These are phyloP conservation scores for Trichophyton rubrum DNA, from an alignment of 2,329 filamentous ascomycete species.

Conservation along the genomic window DNA sequence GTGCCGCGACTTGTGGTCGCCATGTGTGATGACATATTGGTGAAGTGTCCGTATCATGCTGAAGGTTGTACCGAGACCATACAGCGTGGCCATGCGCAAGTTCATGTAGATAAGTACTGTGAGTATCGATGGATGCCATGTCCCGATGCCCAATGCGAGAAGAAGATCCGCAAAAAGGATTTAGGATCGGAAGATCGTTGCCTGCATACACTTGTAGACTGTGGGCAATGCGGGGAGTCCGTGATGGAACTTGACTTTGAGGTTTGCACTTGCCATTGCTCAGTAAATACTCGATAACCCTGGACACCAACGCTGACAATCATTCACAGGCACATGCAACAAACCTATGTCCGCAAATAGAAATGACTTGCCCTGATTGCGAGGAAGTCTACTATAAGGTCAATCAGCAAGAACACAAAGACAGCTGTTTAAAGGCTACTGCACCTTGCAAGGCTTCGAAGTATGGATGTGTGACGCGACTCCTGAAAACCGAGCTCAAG, in stretches of 20 bases:
- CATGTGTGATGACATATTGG: conserved; percentile 50
- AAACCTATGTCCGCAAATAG: conserved; percentile 27
- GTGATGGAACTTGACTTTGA: conserved; percentile 45
- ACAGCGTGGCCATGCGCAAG: conserved; percentile 44
- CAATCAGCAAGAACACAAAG: conserved; percentile 25
- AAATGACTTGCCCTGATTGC: conserved; percentile 28
- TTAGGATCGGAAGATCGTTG: conserved; percentile 38
- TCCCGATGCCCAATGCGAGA: conserved; percentile 37
- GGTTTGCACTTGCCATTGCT: conserved; percentile 20
- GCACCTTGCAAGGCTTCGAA: conserved; percentile 28
- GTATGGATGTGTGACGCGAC: conserved; percentile 32
- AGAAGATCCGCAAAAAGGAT: conserved; percentile 44
- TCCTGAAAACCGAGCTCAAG: conserved; percentile 27
- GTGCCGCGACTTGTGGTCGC: conserved; percentile 46
- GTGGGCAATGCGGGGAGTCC: conserved; percentile 40
- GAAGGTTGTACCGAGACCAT: conserved; percentile 43
- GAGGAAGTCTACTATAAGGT: conserved; percentile 22
- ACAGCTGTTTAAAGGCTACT: conserved; percentile 26
- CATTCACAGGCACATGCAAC: conserved; percentile 26
- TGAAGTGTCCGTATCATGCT: conserved; percentile 45
- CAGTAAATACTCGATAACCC: not conserved
- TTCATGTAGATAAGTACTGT: conserved; percentile 51
- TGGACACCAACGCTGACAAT: not conserved
- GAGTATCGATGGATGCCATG: conserved; percentile 44
- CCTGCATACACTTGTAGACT: conserved; percentile 42